Evolutionary conservation across 2,329 filamentous ascomycete genomes (phyloP), one percentile per base, ranked within the genome.

Genomic region (Colletotrichum cordylinicola): DNA sequence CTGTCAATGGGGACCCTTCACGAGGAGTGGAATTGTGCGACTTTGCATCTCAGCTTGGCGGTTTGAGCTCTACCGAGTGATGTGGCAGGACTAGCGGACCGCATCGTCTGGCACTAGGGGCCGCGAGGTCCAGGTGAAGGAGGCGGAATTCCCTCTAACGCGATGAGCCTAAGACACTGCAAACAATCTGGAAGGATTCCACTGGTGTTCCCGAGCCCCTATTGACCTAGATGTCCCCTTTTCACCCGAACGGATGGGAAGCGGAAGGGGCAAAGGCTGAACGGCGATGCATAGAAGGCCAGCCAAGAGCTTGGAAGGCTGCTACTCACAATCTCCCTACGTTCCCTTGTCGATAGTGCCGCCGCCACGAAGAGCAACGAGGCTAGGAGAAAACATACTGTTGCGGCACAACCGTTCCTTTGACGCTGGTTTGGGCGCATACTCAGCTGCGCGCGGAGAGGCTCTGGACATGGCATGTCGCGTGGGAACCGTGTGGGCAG

Each of bases 401-500:
- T 24, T 7, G 33, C 56, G 55, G 65, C 33, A 71, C 29, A 37
- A 66, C 37, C 39, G 43, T 58, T 58, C 27, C 56, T 67, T 64
- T 67, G 27, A 21, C 1, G 31, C 58, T 61, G 58, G 58, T 18
- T 35, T 37, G 62, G 65, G n/a, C 52, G 31, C 43, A 52, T 52
- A 18, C 39, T 64, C 65, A 70, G 43, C 69, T 75, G 68, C 56
- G 55, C 67, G 15, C 39, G 56, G 69, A 65, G 67, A 48, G 55
- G 69, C 37, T 35, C 31, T 37, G 15, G 39, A 27, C 39, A 16
- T 75, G 69, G 60, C 66, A 69, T 69, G 74, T 76, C 74, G 74
- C 70, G 74, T 76, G 74, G 74, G 35, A 74, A 33, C 61, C 70
- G 70, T 76, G 65, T 76, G 74, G 74, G 60, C 48, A 61, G 65